A percentile compares a stretch with the other conserved stretches of the same genome.
Evolutionary conservation across 1,284 basidiomycete species (phyloP).

Genomic region (Pseudozyma flocculosa): DNA sequence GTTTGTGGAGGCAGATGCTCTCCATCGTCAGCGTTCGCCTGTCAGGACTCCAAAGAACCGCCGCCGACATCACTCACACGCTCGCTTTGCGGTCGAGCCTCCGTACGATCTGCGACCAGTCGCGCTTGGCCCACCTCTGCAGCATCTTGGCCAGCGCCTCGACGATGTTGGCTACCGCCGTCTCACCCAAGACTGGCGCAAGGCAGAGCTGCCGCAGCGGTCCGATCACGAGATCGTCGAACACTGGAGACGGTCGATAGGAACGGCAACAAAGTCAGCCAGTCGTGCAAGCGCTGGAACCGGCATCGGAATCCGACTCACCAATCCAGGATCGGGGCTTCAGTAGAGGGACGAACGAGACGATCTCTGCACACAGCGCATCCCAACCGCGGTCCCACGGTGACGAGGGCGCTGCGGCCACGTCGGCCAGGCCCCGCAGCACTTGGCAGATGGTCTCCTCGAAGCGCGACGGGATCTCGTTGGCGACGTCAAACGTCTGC

Average conservation of each 20-base stretch:
- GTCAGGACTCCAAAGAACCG: no score
- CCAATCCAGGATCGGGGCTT: not conserved
- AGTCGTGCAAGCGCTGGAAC: not conserved
- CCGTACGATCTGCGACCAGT: slow-evolving; percentile 19
- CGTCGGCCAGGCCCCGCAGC: slow-evolving; percentile 13
- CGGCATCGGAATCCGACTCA: not conserved
- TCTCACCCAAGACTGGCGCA: slow-evolving; percentile 16
- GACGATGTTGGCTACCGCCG: slow-evolving; percentile 16
- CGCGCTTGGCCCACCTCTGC: slow-evolving; percentile 15
- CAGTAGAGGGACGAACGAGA: not conserved
- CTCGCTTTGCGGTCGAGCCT: slow-evolving; percentile 7
- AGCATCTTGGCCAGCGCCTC: slow-evolving; percentile 15
- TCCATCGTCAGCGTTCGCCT: not conserved
- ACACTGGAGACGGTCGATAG: not conserved
- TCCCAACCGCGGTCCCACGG: not conserved
- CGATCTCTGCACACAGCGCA: not conserved
- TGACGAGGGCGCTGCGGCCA: not conserved
- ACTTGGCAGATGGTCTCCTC: slow-evolving; percentile 15
- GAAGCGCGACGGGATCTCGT: slow-evolving; percentile 22
- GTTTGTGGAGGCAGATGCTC: no score
- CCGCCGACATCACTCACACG: not conserved
- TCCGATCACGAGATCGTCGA: slow-evolving; percentile 15
- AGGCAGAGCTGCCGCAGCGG: slow-evolving; percentile 13
- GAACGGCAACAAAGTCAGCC: not conserved
- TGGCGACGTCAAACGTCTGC: slow-evolving; percentile 19